Conservation (phyloP, 306 rosid genomes). For the Vigna hirtella region DNA sequence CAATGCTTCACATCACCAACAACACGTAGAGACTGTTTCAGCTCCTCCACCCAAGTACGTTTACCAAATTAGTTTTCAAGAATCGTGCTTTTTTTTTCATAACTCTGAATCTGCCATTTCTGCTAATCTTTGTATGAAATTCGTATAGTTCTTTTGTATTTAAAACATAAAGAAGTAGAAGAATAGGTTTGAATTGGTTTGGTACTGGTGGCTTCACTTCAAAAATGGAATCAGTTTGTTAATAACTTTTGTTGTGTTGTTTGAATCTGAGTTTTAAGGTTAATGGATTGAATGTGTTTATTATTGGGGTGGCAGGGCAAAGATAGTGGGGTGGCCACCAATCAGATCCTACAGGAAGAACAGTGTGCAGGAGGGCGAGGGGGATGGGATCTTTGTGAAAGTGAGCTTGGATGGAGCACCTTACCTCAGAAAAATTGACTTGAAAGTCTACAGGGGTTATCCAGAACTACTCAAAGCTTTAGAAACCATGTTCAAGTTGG, state of each 20-base stretch:
- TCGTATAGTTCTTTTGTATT: too few relatives aligned
- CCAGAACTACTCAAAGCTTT: constrained; percentile 67
- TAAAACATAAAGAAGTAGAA: background rate
- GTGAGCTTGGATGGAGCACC: constrained; percentile 96
- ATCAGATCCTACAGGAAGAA: constrained; percentile 71
- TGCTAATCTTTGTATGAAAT: background rate
- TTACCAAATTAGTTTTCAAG: background rate
- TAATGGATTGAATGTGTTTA: constrained; percentile 2
- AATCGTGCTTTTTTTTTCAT: background rate
- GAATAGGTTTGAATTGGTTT: too few relatives aligned
- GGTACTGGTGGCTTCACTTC: too few relatives aligned
- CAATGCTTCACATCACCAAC: constrained; percentile 36
- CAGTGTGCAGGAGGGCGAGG: constrained; percentile 63
- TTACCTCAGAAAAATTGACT: constrained; percentile 79
- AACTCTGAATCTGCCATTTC: background rate
- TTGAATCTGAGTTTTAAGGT: constrained; percentile 18
- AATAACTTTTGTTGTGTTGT: background rate
- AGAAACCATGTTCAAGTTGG: constrained; percentile 74
- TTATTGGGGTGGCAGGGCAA: constrained; percentile 56
- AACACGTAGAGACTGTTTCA: constrained; percentile 34
- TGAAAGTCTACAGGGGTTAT: constrained; percentile 59
- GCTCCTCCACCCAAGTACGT: constrained; percentile 69
- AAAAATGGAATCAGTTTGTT: background rate
- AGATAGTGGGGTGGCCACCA: constrained; percentile 91
- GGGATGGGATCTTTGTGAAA: constrained; percentile 66